Base-by-base conservation (phyloP, 257 asterid genomes). In the Ilex aquifolium region DNA sequence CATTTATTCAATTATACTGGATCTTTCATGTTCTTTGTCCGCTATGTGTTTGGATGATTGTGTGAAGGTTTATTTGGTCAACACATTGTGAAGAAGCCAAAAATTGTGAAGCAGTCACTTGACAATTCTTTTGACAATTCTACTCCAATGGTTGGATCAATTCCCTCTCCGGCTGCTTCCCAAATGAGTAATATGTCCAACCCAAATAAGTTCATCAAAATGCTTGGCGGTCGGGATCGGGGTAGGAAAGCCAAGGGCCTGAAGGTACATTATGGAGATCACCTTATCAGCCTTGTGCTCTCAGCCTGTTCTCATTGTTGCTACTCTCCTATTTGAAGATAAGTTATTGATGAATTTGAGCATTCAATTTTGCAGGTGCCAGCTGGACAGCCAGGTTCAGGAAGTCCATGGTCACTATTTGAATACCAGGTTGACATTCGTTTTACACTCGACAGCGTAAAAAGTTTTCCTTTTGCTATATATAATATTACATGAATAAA, bases 141-240 rank as follows among this genome's bases (percentile, higher is more conserved):
- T 58, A 70, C 77, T 48, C 85, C 90, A 57, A 67, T 65, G 69
- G 82, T 80, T 61, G 91, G 86, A 17, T 77, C 96, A 66, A 78
- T 75, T 69, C 92, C 95, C 75, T 84, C 97, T 56, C 96, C 99
- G 32, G 90, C 65, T 40, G 89, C 91, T 75, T 85, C 99, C 71
- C 97, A 88, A 74, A 76, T 85, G 73, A 86, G 97, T 75, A 90
- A 85, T 69, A 88, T 83, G 96, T 65, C 84, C 70, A 84, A 81
- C 75, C 90, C 89, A 68, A 86, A 77, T 72, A 85, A 88, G 77
- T 74, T 92, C 59, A 69, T 79, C 15, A 94, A 77, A 79, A 75
- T 85, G 83, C 80, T 84, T 70, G 88, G 90, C 65, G 88, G 95
- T 46, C 85, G 96, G 58, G 99, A 93, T 65, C 87, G 89, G 63